Conservation (phyloP, 106 monocot genomes). For the Acorus gramineus region DNA sequence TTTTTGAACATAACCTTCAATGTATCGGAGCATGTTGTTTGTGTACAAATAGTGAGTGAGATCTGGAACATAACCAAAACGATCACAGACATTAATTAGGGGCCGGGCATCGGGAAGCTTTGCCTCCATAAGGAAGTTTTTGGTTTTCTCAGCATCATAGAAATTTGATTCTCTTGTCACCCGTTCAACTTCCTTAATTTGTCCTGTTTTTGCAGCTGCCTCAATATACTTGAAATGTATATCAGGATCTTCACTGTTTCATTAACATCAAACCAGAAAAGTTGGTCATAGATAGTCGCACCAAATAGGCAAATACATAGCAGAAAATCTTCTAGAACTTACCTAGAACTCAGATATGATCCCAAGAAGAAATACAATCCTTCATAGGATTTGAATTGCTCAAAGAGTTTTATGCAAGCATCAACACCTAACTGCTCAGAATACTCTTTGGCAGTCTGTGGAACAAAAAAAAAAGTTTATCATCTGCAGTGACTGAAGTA, state of each 20-base stretch:
- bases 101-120: constrained; percentile 98
- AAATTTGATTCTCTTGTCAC: constrained; percentile 98
- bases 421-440: constrained; percentile 93
- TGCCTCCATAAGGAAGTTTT: constrained; percentile 96
- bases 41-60: constrained; percentile 94
- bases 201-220: constrained; percentile 96
- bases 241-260: constrained; percentile 89
- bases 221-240: constrained; percentile 99
- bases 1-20: constrained; percentile 99
- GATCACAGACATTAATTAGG: constrained; percentile 95
- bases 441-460: constrained; percentile 92
- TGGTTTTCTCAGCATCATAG: constrained; percentile 97
- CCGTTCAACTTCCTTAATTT: constrained; percentile 97
- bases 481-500: no score
- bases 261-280: constrained; percentile 4
- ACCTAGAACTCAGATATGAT: constrained; percentile 94
- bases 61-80: constrained; percentile 94
- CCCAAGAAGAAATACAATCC: constrained; percentile 96
- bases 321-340: constrained; percentile 1
- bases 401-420: constrained; percentile 70
- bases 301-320: neutral
- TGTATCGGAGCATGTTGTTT: constrained; percentile 97
- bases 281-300: constrained; percentile 3
- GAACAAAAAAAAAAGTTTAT: no score
- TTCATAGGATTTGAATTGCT: constrained; percentile 80